Evolutionary conservation across 2,329 filamentous ascomycete genomes (phyloP).

Genomic region (Ceratocystis diversiconidia): DNA sequence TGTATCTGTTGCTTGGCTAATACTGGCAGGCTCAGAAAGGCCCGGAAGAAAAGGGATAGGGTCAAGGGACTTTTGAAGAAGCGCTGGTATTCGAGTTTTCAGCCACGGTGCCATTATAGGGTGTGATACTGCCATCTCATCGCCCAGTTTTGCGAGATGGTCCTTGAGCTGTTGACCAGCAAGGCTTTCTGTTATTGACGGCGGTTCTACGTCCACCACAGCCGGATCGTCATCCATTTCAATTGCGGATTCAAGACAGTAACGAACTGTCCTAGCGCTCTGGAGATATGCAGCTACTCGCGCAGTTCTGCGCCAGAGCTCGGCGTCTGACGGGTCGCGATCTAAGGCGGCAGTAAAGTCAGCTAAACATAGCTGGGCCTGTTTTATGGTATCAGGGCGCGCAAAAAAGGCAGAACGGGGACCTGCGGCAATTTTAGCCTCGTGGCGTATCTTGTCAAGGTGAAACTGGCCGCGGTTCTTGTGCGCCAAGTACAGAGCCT

Average conservation of each 20-base stretch:
- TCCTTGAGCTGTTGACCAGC: constrained; percentile 48
- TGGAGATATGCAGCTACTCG: constrained; percentile 44
- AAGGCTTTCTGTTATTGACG: constrained; percentile 47
- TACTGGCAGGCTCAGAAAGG: constrained; percentile 25
- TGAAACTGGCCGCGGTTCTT: constrained; percentile 92
- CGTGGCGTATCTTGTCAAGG: constrained; percentile 56
- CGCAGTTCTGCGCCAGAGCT: constrained; percentile 47
- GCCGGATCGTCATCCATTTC: constrained; percentile 54
- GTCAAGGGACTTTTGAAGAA: constrained; percentile 42
- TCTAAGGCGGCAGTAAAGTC: constrained; percentile 47
- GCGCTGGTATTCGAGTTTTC: constrained; percentile 35
- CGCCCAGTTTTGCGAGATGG: constrained; percentile 38
- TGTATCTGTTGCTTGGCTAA: too few species aligned
- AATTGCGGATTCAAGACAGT: constrained; percentile 51
- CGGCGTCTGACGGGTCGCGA: constrained; percentile 52
- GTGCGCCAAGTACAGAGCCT: constrained; percentile 83
- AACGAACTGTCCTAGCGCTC: constrained; percentile 43
- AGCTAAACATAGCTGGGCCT: constrained; percentile 35
- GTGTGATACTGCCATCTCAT: constrained; percentile 44
- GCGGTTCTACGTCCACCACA: constrained; percentile 46
- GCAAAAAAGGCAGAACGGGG: constrained; percentile 26
- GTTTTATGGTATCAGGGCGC: constrained; percentile 26
- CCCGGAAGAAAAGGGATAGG: constrained; percentile 49
- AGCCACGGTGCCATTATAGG: constrained; percentile 45
- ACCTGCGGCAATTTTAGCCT: constrained; percentile 25